A percentile compares a stretch with the other conserved stretches of the same genome.
phyloP scores from a whole-genome alignment of 2,329 filamentous ascomycete genomes.

The Neofusicoccum parvum region DNA sequence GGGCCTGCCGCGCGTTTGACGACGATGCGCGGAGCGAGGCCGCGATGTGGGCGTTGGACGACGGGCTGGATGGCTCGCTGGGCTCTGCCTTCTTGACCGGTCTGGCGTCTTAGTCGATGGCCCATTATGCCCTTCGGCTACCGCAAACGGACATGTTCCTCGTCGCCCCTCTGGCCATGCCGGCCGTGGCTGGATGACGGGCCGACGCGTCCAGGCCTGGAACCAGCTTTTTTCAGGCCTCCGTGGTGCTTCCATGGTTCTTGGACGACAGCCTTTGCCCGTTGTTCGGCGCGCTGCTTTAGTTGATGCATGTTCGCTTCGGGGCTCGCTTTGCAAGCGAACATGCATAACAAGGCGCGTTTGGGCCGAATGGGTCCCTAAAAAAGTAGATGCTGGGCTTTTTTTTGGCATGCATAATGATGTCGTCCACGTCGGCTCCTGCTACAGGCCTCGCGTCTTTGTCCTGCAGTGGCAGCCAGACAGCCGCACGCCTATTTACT shows the following conservation, averaged over 20 bases:
- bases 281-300: neutral
- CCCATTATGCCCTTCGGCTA: neutral
- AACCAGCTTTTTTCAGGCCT: neutral
- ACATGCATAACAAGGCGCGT: neutral
- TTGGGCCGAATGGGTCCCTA: neutral
- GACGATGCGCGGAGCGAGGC: neutral
- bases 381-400: neutral
- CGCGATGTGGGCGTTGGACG: neutral
- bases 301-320: conserved; percentile 7
- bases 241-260: too few species aligned
- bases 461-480: too few species aligned
- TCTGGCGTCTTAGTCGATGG: neutral
- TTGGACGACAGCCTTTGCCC: too few species aligned
- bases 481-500: too few species aligned
- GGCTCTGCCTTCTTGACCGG: neutral
- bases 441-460: neutral
- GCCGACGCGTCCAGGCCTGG: neutral
- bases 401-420: neutral
- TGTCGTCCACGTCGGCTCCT: neutral
- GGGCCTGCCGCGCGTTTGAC: conserved; percentile 7
- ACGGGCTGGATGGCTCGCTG: neutral
- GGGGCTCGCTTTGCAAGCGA: neutral
- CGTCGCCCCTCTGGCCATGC: too few species aligned
- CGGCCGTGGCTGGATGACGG: too few species aligned
- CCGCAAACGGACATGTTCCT: neutral